Percentiles rank a stretch among this genome's conserved stretches.
phyloP scores from a whole-genome alignment of 1,284 basidiomycete genomes.

The Porodaedalea pini region DNA sequence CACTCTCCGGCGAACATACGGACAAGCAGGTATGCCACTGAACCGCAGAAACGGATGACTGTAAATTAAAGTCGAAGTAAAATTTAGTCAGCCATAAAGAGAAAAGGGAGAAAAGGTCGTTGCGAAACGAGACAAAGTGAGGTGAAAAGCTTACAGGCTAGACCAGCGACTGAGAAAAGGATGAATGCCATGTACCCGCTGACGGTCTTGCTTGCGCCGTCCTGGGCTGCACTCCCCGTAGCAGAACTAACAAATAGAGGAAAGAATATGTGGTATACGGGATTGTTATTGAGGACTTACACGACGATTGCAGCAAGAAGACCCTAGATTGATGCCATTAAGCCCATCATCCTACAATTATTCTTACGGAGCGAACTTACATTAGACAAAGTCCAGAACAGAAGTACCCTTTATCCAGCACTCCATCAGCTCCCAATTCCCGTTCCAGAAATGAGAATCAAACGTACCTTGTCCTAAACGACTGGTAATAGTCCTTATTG shows the following conservation, averaged over 20 bases:
- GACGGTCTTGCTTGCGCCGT: slow-evolving; percentile 49
- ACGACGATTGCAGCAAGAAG: slow-evolving; percentile 72
- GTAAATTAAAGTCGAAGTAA: background rate
- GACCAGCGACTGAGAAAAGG: slow-evolving; percentile 79
- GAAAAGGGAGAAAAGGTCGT: background rate
- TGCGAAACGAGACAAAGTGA: too few relatives aligned
- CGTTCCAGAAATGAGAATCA: background rate
- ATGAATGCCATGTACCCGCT: slow-evolving; percentile 81
- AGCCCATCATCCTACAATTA: slow-evolving; percentile 17
- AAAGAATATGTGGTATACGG: slow-evolving; percentile 8
- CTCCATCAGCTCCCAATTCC: background rate
- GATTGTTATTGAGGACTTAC: slow-evolving; percentile 35
- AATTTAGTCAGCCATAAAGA: background rate
- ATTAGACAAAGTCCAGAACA: slow-evolving; percentile 84
- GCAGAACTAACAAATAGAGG: background rate
- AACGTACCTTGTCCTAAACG: slow-evolving; percentile 79
- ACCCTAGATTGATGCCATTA: slow-evolving; percentile 40
- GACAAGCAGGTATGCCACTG: slow-evolving; percentile 72
- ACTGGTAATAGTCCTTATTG: slow-evolving; percentile 88
- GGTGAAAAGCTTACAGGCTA: slow-evolving; percentile 62
- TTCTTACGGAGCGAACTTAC: slow-evolving; percentile 35
- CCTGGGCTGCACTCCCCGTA: slow-evolving; percentile 37
- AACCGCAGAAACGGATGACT: slow-evolving; percentile 83
- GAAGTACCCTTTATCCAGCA: slow-evolving; percentile 46
- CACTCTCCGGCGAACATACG: slow-evolving; percentile 84